Evolutionary conservation across 495 filamentous ascomycete species (phyloP).

Genomic region (Mycothermus thermophilus): DNA sequence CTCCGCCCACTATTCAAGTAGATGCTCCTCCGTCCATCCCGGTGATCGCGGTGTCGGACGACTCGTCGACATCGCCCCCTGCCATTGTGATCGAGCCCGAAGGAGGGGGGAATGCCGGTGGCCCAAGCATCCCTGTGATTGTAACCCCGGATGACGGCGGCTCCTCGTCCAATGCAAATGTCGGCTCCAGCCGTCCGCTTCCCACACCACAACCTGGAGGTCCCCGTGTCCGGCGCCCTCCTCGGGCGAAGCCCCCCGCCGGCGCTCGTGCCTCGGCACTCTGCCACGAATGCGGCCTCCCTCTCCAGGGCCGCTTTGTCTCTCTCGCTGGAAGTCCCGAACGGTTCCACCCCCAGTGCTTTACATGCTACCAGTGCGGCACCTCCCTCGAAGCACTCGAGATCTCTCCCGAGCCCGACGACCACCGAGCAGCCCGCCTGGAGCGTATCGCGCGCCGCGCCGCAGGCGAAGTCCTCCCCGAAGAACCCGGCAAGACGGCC

Average conservation of each 20-base stretch:
- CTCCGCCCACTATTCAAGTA: constrained; percentile 28
- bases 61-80: constrained; percentile 13
- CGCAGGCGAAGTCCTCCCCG: constrained; percentile 44
- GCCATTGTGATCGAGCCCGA: constrained; percentile 33
- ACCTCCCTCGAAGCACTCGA: constrained; percentile 86
- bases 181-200: constrained; percentile 24
- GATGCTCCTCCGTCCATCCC: constrained; percentile 16
- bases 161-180: constrained; percentile 13
- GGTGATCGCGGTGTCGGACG: constrained; percentile 17
- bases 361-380: constrained; percentile 76
- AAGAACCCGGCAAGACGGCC: constrained; percentile 42
- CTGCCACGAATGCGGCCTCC: constrained; percentile 69
- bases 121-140: constrained; percentile 32
- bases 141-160: constrained; percentile 28
- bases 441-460: constrained; percentile 48
- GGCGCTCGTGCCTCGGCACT: constrained; percentile 55
- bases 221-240: constrained; percentile 23
- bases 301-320: constrained; percentile 83
- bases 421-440: constrained; percentile 52
- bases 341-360: constrained; percentile 90
- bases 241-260: constrained; percentile 29
- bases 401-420: constrained; percentile 82
- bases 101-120: constrained; percentile 7
- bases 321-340: constrained; percentile 50
- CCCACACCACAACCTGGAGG: constrained; percentile 23